Evolutionary conservation across 1,284 basidiomycete genomes (phyloP).

Genomic region (Cutaneotrichosporon sp.): DNA sequence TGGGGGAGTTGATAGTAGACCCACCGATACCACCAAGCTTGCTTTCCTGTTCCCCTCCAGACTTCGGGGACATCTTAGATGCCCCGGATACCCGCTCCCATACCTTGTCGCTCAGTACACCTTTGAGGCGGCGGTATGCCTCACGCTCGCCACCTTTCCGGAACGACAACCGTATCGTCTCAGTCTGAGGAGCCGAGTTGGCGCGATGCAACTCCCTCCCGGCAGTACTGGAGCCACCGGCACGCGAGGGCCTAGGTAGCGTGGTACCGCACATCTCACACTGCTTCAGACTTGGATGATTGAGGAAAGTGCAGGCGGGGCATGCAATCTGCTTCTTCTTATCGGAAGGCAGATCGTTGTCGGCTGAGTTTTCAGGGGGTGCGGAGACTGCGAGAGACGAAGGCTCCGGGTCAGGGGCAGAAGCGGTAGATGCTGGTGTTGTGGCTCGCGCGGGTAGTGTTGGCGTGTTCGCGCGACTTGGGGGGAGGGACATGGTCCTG

Average conservation of each 20-base stretch:
- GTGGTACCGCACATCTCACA: slow-evolving; percentile 87
- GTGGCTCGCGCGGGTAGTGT: neutral
- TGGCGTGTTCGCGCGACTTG: neutral
- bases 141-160: slow-evolving; percentile 81
- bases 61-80: neutral
- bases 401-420: neutral
- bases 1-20: too few relatives aligned
- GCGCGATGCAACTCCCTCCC: slow-evolving; percentile 12
- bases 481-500: slow-evolving; percentile 7
- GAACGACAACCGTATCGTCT: slow-evolving; percentile 69
- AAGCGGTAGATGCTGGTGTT: neutral
- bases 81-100: slow-evolving; percentile 56
- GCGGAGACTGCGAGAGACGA: too few relatives aligned
- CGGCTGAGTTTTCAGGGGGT: too few relatives aligned
- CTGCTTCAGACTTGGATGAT: slow-evolving; percentile 64
- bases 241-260: slow-evolving; percentile 50
- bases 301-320: slow-evolving; percentile 85
- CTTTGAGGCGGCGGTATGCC: slow-evolving; percentile 75
- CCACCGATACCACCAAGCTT: slow-evolving; percentile 32
- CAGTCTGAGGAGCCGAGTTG: slow-evolving; percentile 51
- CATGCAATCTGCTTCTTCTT: slow-evolving; percentile 67
- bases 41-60: slow-evolving; percentile 2
- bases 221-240: too few relatives aligned
- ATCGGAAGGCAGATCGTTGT: too few relatives aligned
- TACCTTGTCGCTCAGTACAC: slow-evolving; percentile 66